These are phyloP conservation scores for Panellus pusillus DNA, from an alignment of 768 basidiomycete genomes.

Conservation along the genomic window DNA sequence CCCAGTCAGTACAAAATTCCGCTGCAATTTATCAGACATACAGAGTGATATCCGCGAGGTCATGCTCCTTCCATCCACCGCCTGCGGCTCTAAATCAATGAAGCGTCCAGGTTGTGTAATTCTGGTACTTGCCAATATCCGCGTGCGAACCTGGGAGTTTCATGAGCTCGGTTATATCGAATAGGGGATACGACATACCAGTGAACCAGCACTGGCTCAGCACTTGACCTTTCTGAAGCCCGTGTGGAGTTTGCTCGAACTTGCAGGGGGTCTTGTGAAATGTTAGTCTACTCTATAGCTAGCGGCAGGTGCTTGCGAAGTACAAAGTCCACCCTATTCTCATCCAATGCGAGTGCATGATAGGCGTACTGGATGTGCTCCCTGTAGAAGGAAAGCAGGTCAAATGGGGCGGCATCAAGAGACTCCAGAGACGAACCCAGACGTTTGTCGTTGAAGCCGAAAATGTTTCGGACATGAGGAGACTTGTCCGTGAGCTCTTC, in stretches of 20 bases:
- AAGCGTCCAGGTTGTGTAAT: background rate
- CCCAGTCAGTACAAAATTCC: background rate
- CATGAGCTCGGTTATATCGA: slow-evolving; percentile 9
- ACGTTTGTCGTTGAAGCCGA: slow-evolving; percentile 61
- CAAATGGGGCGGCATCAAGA: background rate
- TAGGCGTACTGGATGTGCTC: slow-evolving; percentile 64
- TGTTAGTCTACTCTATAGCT: background rate
- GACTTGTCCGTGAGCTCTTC: slow-evolving; percentile 56
- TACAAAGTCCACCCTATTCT: slow-evolving; percentile 69
- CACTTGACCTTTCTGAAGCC: slow-evolving; percentile 53
- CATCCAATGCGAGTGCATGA: slow-evolving; percentile 71
- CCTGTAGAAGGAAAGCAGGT: background rate
- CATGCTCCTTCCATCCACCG: slow-evolving; percentile 71
- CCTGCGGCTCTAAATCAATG: slow-evolving; percentile 34
- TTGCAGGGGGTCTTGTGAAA: slow-evolving; percentile 54
- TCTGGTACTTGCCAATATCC: slow-evolving; percentile 18
- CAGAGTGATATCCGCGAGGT: slow-evolving; percentile 64
- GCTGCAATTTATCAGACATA: slow-evolving; percentile 47
- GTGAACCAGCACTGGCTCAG: slow-evolving; percentile 77
- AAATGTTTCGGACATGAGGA: slow-evolving; percentile 47
- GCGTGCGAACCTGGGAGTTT: slow-evolving; percentile 44
- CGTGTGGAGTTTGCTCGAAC: slow-evolving; percentile 57
- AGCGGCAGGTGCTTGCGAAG: slow-evolving; percentile 21
- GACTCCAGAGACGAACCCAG: slow-evolving; percentile 38
- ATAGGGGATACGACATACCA: slow-evolving; percentile 38